Conservation (phyloP, 2,329 filamentous ascomycete species). For the Penicillium nordicum region DNA sequence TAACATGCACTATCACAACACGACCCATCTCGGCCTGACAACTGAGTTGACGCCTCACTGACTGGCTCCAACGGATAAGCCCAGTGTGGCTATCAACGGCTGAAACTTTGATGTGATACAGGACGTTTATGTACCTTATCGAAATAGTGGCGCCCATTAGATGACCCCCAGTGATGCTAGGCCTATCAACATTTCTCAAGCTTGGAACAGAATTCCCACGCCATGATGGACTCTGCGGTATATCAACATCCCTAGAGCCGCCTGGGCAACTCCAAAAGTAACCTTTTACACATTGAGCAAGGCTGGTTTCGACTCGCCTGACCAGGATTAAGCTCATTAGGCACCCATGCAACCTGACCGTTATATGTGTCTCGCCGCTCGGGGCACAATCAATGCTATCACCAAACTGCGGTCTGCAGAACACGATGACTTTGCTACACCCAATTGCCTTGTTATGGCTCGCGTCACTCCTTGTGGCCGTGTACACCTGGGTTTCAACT, state of each 20-base stretch:
- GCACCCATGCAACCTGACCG: background rate
- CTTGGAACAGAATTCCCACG: background rate
- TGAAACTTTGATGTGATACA: background rate
- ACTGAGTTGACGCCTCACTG: background rate
- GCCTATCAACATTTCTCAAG: background rate
- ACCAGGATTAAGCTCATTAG: background rate
- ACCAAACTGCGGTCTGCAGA: background rate
- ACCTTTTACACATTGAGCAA: slow-evolving; percentile 27
- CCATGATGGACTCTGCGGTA: background rate
- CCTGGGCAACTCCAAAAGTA: background rate
- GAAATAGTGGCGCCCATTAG: background rate
- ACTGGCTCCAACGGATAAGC: background rate
- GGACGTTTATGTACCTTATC: background rate
- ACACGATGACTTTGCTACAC: background rate
- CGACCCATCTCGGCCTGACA: slow-evolving; percentile 49
- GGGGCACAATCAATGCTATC: background rate
- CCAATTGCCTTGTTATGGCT: background rate
- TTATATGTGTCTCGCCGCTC: slow-evolving; percentile 30
- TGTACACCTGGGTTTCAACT: background rate
- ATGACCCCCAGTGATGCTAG: background rate
- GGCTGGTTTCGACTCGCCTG: background rate
- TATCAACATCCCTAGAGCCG: background rate
- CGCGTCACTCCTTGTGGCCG: background rate
- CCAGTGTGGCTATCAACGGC: background rate
- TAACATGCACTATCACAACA: slow-evolving; percentile 51